Evolutionary conservation across 2,329 filamentous ascomycete genomes (phyloP).

Genomic region (Monosporascus sp.): DNA sequence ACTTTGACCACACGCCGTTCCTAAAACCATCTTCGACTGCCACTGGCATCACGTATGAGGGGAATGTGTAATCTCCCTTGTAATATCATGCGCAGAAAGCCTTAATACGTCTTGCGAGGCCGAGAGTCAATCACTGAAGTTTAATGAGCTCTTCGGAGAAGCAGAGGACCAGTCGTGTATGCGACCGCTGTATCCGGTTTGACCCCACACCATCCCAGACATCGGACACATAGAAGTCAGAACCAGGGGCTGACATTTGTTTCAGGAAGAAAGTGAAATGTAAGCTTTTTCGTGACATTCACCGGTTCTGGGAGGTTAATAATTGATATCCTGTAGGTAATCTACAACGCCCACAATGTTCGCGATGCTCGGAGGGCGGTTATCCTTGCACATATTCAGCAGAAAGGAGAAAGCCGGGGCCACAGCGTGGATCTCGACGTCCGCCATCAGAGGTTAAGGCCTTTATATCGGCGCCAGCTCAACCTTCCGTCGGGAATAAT

Average conservation of each 20-base stretch:
- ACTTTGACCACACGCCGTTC: too few relatives aligned
- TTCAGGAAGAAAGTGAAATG: constrained; percentile 23
- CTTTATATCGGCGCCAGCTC: not conserved
- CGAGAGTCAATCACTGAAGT: not conserved
- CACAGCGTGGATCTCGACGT: constrained; percentile 20
- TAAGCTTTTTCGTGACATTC: constrained; percentile 1
- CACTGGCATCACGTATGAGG: too few relatives aligned
- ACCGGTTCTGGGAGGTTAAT: not conserved
- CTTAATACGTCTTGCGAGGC: too few relatives aligned
- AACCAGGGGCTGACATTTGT: constrained; percentile 3
- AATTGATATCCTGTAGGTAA: constrained; percentile 20
- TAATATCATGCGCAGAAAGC: too few relatives aligned
- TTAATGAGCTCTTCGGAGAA: not conserved
- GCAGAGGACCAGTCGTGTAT: constrained; percentile 14
- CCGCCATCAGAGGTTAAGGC: constrained; percentile 1
- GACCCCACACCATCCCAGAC: constrained; percentile 1
- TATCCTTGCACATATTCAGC: constrained; percentile 24
- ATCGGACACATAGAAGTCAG: not conserved
- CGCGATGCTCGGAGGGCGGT: constrained; percentile 26
- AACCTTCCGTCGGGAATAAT: not conserved
- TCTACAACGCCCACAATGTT: constrained; percentile 24
- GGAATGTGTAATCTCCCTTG: too few relatives aligned
- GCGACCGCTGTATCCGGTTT: constrained; percentile 22
- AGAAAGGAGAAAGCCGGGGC: constrained; percentile 25
- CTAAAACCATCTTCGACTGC: too few relatives aligned